These are phyloP conservation scores for Olyra latifolia DNA, from an alignment of 176 grass and related monocot species.

Conservation along the genomic window DNA sequence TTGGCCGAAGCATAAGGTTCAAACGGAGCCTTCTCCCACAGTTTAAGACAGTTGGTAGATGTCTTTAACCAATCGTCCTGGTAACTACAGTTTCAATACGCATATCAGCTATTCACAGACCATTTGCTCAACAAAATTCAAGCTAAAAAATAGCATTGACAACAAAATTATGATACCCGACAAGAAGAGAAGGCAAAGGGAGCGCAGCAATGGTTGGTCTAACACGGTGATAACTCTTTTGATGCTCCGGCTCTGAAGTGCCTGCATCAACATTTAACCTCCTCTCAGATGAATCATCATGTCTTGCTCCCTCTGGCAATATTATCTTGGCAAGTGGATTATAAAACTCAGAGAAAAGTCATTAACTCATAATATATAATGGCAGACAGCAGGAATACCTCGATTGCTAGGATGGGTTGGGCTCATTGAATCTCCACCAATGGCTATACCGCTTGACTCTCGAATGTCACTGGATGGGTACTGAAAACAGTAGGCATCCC, in stretches of 20 bases:
- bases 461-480: slow-evolving; percentile 56
- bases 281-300: slow-evolving; percentile 49
- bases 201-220: slow-evolving; percentile 71
- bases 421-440: slow-evolving; percentile 74
- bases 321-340: slow-evolving; percentile 32
- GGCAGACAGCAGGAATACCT: slow-evolving; percentile 51
- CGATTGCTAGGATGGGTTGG: slow-evolving; percentile 60
- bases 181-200: slow-evolving; percentile 83
- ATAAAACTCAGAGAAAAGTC: slow-evolving; percentile 19
- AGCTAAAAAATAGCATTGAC: slow-evolving; percentile 24
- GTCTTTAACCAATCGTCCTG: slow-evolving; percentile 99
- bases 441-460: slow-evolving; percentile 57
- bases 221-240: slow-evolving; percentile 67
- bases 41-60: slow-evolving; percentile 67
- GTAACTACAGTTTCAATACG: slow-evolving; percentile 63
- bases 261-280: slow-evolving; percentile 55
- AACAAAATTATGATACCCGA: slow-evolving; percentile 71
- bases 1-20: slow-evolving; percentile 96
- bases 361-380: background rate
- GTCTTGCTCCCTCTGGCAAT: slow-evolving; percentile 57
- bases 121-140: slow-evolving; percentile 29
- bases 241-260: slow-evolving; percentile 68
- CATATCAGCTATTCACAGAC: slow-evolving; percentile 37
- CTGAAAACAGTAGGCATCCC: slow-evolving; percentile 74
- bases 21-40: slow-evolving; percentile 95